These are phyloP conservation scores for Xylariales sp. DNA, from an alignment of 2,329 filamentous ascomycete genomes.

Conservation along the genomic window DNA sequence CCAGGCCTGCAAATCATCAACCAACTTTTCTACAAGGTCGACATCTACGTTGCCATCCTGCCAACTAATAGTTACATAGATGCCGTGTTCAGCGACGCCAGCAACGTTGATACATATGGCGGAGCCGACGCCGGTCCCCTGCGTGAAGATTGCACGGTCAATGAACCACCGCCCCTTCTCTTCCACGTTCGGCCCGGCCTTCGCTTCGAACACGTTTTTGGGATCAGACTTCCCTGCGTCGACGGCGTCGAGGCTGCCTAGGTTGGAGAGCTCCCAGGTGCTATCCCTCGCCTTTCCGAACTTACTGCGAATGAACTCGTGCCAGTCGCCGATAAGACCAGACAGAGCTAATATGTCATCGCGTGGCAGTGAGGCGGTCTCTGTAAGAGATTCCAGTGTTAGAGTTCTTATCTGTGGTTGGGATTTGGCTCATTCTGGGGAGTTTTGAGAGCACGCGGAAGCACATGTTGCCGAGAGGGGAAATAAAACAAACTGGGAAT, in stretches of 20 bases:
- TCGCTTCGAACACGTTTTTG: slow-evolving; percentile 14
- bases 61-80: slow-evolving; percentile 61
- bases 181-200: not conserved
- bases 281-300: slow-evolving; percentile 56
- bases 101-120: slow-evolving; percentile 60
- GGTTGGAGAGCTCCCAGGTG: slow-evolving; percentile 66
- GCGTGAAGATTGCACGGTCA: slow-evolving; percentile 61
- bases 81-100: slow-evolving; percentile 55
- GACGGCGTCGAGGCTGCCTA: slow-evolving; percentile 55
- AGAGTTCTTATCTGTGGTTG: not conserved
- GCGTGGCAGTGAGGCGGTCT: slow-evolving; percentile 51
- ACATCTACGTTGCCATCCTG: slow-evolving; percentile 58
- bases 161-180: slow-evolving; percentile 51
- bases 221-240: slow-evolving; percentile 30
- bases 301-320: slow-evolving; percentile 54
- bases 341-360: slow-evolving; percentile 60
- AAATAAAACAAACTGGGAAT: not conserved
- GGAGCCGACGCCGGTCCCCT: slow-evolving; percentile 58
- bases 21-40: slow-evolving; percentile 53
- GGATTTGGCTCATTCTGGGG: not conserved
- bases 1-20: slow-evolving; percentile 52
- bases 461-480: too few relatives aligned
- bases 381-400: not conserved
- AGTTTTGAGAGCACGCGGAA: not conserved
- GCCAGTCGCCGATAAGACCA: slow-evolving; percentile 58